phyloP scores from a whole-genome alignment of 2,329 filamentous ascomycete species.

The Diaporthe sp. region DNA sequence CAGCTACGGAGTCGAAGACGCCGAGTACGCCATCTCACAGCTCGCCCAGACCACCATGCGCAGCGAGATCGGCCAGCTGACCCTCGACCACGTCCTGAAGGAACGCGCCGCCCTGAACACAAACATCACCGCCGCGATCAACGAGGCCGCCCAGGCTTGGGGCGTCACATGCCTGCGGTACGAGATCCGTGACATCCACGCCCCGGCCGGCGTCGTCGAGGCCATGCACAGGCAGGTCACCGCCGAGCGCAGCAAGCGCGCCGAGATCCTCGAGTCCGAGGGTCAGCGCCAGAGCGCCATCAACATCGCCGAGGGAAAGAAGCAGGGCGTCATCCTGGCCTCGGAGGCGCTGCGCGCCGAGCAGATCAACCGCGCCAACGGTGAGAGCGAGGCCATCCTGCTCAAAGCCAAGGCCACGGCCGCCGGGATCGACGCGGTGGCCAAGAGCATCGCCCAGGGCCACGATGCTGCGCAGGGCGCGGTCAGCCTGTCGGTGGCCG shows the following conservation, averaged over 20 bases:
- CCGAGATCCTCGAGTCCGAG: slow-evolving; percentile 97
- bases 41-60: slow-evolving; percentile 99
- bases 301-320: slow-evolving; percentile 97
- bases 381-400: slow-evolving; percentile 94
- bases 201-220: slow-evolving; percentile 90
- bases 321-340: slow-evolving; percentile 96
- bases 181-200: slow-evolving; percentile 98
- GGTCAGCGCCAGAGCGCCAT: slow-evolving; percentile 97
- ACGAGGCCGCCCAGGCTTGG: slow-evolving; percentile 97
- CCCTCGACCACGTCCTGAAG: slow-evolving; percentile 96
- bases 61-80: slow-evolving; percentile 95
- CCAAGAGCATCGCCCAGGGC: slow-evolving; percentile 79
- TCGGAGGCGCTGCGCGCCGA: slow-evolving; percentile 92
- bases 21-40: slow-evolving; percentile 98
- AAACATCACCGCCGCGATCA: slow-evolving; percentile 99
- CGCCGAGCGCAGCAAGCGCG: slow-evolving; percentile 95
- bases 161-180: slow-evolving; percentile 96
- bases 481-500: slow-evolving; percentile 88
- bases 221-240: slow-evolving; percentile 99
- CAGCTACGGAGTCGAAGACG: slow-evolving; percentile 98
- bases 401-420: slow-evolving; percentile 90
- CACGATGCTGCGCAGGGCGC: slow-evolving; percentile 83
- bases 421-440: slow-evolving; percentile 87
- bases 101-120: slow-evolving; percentile 96
- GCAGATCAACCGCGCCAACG: slow-evolving; percentile 91